A percentile compares a stretch with the other conserved stretches of the same genome.
These are phyloP conservation scores for Candida koratica DNA, from an alignment of 805 yeast genomes.

Conservation along the genomic window DNA sequence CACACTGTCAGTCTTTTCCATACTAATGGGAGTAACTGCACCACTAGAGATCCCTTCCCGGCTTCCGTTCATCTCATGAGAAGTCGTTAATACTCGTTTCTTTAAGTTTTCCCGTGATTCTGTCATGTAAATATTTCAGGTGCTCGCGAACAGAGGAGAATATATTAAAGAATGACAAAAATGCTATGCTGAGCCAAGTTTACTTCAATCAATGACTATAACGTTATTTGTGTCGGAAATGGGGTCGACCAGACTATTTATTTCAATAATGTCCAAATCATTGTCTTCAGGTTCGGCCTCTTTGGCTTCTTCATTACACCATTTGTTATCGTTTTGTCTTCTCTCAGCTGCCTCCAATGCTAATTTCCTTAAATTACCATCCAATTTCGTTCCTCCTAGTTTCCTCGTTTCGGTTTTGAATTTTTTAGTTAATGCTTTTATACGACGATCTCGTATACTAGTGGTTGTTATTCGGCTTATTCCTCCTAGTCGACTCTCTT, in stretches of 20 bases:
- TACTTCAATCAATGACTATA: conserved; percentile 1
- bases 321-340: conserved; percentile 49
- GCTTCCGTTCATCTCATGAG: background rate
- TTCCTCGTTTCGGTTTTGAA: conserved; percentile 39
- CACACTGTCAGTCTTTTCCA: conserved; percentile 39
- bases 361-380: conserved; percentile 30
- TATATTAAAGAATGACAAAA: background rate
- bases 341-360: conserved; percentile 62
- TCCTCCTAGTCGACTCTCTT: conserved; percentile 44
- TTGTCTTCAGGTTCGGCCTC: conserved; percentile 37
- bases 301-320: conserved; percentile 33
- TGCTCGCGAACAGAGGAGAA: too few relatives aligned
- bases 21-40: conserved; percentile 21
- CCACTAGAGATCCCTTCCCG: conserved; percentile 4
- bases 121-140: conserved; percentile 5
- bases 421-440: conserved; percentile 38
- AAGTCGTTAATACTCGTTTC: conserved; percentile 4
- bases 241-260: conserved; percentile 13
- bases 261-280: conserved; percentile 40
- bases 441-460: conserved; percentile 35
- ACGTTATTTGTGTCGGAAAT: background rate
- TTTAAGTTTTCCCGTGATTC: conserved; percentile 6
- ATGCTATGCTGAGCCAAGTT: too few relatives aligned
- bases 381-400: conserved; percentile 19
- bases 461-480: conserved; percentile 4